A percentile compares a stretch with the other conserved stretches of the same genome.
phyloP scores from a whole-genome alignment of 2,329 filamentous ascomycete species.

The Pyricularia grisea region DNA sequence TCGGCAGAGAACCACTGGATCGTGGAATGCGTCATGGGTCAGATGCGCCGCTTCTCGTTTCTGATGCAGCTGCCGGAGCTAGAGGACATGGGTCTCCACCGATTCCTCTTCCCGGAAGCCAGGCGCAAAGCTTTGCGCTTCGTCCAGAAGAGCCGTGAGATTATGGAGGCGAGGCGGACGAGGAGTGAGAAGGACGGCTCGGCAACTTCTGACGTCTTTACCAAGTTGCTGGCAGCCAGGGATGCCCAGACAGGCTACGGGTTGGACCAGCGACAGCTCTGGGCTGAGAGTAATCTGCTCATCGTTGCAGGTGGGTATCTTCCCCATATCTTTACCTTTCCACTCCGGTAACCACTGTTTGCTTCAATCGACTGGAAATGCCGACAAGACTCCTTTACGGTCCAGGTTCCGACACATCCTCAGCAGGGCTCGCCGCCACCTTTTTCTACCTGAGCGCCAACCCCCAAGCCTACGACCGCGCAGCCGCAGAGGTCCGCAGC shows the following conservation, averaged over 20 bases:
- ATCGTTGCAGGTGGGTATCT: no score
- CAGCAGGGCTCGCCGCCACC: constrained; percentile 16
- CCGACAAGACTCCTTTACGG: background rate
- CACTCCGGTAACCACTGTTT: no score
- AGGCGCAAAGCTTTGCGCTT: background rate
- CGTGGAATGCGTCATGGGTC: background rate
- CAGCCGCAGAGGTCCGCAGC: background rate
- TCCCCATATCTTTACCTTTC: no score
- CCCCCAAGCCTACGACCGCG: constrained; percentile 6
- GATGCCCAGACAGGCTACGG: background rate
- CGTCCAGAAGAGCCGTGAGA: background rate
- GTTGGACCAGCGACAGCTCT: background rate
- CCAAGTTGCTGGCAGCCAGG: background rate
- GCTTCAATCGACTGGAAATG: no score
- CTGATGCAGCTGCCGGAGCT: background rate
- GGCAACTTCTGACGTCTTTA: background rate
- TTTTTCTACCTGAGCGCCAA: constrained; percentile 18
- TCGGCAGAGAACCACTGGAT: background rate
- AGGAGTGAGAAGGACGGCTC: background rate
- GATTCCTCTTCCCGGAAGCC: background rate
- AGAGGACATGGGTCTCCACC: background rate
- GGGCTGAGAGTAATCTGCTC: background rate
- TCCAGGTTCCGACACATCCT: constrained; percentile 15
- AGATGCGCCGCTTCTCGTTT: background rate
- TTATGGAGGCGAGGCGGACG: no score